A percentile compares a stretch with the other conserved stretches of the same genome.
Conservation (phyloP, 2,329 filamentous ascomycete genomes). For the Chrysoporthe cubensis region DNA sequence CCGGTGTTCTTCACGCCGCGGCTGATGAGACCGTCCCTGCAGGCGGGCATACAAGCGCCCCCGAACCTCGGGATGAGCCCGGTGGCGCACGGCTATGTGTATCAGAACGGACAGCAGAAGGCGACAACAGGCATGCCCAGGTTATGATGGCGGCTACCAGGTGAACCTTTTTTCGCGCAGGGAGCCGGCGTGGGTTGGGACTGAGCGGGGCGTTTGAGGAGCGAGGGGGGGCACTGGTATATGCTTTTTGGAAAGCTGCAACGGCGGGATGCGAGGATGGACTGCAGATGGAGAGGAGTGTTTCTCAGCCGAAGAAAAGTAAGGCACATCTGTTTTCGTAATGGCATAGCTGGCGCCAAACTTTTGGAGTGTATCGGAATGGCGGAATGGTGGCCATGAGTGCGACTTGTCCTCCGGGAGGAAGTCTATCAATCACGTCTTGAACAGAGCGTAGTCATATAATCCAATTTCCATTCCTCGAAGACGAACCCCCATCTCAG, state of each 20-base stretch:
- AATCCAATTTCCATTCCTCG: not conserved
- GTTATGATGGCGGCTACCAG: slow-evolving; percentile 38
- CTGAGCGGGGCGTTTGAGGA: not conserved
- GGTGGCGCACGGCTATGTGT: slow-evolving; percentile 65
- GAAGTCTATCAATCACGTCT: not conserved
- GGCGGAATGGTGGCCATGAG: not conserved
- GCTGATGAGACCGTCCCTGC: slow-evolving; percentile 52
- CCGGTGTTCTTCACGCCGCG: slow-evolving; percentile 77
- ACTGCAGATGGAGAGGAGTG: not conserved
- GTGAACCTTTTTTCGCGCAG: too few relatives aligned
- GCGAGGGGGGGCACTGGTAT: too few relatives aligned
- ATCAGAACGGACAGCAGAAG: slow-evolving; percentile 47
- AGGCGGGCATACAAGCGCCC: not conserved
- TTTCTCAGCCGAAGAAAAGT: not conserved
- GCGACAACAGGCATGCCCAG: slow-evolving; percentile 36
- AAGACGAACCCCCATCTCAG: not conserved
- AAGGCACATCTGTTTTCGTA: not conserved
- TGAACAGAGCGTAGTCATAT: not conserved
- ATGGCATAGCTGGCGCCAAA: not conserved
- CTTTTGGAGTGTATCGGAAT: not conserved
- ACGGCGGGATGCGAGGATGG: not conserved
- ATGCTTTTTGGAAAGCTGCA: too few relatives aligned
- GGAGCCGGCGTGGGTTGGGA: too few relatives aligned
- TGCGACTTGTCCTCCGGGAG: not conserved
- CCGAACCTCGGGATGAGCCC: slow-evolving; percentile 40